A percentile compares a stretch with the other conserved stretches of the same genome.
Conservation (phyloP, 345 rosid genomes). For the Citrus glauca region DNA sequence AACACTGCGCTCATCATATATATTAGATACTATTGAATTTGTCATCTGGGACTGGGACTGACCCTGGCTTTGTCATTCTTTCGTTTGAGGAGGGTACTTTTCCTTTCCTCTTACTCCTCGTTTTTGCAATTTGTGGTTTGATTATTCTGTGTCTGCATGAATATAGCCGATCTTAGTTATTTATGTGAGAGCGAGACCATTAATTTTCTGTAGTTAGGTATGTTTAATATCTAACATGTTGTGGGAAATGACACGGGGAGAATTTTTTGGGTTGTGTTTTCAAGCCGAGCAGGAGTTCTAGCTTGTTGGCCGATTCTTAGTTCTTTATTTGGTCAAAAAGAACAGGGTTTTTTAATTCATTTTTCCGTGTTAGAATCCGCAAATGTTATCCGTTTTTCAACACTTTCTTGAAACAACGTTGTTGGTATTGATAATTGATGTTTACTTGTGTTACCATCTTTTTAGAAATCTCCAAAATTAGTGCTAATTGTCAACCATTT, state of each 20-base stretch:
- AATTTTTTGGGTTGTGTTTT: constrained; percentile 13
- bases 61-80: neutral
- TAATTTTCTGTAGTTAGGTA: constrained; percentile 19
- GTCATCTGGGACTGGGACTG: neutral
- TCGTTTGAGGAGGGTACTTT: constrained; percentile 8
- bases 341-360: constrained; percentile 16
- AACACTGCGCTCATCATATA: neutral
- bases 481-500: constrained; percentile 47
- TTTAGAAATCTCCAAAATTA: constrained; percentile 35
- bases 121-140: neutral
- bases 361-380: constrained; percentile 21
- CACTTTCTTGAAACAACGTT: constrained; percentile 26
- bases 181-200: neutral
- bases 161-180: constrained; percentile 3
- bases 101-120: neutral
- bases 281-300: constrained; percentile 10
- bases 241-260: constrained; percentile 7
- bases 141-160: constrained; percentile 5
- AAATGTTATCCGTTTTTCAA: neutral
- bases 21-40: neutral
- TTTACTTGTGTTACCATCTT: constrained; percentile 18
- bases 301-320: constrained; percentile 1
- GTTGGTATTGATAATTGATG: constrained; percentile 33
- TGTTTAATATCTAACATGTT: constrained; percentile 18
- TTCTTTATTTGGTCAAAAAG: constrained; percentile 7